Evolutionary conservation across 1,284 basidiomycete species (phyloP).

Genomic region (Meripilus lineatus): DNA sequence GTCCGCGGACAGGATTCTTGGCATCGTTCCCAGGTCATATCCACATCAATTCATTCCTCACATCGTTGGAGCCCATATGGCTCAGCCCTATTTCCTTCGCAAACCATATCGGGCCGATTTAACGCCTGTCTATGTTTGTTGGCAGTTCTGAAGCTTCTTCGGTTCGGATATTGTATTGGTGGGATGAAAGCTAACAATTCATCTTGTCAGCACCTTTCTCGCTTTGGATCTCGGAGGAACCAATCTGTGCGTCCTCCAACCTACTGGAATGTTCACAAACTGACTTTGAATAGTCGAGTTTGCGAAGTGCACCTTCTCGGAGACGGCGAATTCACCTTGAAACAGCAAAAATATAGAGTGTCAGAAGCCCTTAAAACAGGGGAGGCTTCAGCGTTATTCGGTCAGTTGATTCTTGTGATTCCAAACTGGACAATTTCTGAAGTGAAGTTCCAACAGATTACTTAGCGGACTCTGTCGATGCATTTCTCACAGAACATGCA

Average conservation of each 20-base stretch:
- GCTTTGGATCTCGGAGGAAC: conserved; percentile 95
- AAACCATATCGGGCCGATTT: no score
- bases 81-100: no score
- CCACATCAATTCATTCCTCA: no score
- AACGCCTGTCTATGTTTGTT: no score
- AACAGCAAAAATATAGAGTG: conserved; percentile 93
- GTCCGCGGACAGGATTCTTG: no score
- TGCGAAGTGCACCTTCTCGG: conserved; percentile 92
- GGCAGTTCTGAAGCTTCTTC: conserved; percentile 6
- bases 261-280: conserved; percentile 6
- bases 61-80: no score
- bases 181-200: conserved; percentile 11
- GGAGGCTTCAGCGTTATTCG: conserved; percentile 78
- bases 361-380: conserved; percentile 88
- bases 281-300: conserved; percentile 62
- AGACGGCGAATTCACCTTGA: conserved; percentile 81
- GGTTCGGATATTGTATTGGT: conserved; percentile 5
- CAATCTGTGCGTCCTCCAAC: conserved; percentile 65
- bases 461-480: conserved; percentile 93
- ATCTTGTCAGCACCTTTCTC: conserved; percentile 70
- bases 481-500: conserved; percentile 74
- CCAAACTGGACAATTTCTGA: not conserved
- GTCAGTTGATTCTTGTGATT: conserved; percentile 38
- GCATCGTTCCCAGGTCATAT: no score
- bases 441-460: conserved; percentile 57